These are phyloP conservation scores for Tricholoma sp. DNA, from an alignment of 768 basidiomycete genomes.

Conservation along the genomic window DNA sequence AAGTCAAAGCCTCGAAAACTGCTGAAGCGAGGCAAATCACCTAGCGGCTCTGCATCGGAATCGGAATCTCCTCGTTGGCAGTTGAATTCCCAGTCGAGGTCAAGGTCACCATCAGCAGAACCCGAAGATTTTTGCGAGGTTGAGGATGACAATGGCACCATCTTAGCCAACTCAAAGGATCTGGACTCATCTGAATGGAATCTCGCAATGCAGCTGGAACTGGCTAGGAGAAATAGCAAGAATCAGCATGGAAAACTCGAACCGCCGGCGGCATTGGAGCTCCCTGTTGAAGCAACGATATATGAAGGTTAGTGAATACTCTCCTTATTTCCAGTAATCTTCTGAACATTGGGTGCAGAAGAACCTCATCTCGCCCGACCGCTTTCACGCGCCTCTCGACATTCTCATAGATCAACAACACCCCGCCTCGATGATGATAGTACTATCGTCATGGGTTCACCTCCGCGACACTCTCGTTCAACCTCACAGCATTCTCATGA, in stretches of 20 bases:
- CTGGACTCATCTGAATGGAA: slow-evolving; percentile 73
- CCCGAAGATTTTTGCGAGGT: slow-evolving; percentile 33
- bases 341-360: slow-evolving; percentile 34
- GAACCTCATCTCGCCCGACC: slow-evolving; percentile 51
- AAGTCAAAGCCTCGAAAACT: slow-evolving; percentile 44
- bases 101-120: slow-evolving; percentile 42
- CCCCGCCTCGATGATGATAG: slow-evolving; percentile 43
- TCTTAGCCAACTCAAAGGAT: slow-evolving; percentile 29
- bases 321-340: slow-evolving; percentile 2
- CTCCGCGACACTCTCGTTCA: slow-evolving; percentile 35
- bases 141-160: slow-evolving; percentile 41
- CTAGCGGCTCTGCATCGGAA: slow-evolving; percentile 37
- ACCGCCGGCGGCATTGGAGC: slow-evolving; percentile 35
- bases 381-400: slow-evolving; percentile 47
- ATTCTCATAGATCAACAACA: slow-evolving; percentile 40
- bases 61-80: slow-evolving; percentile 40
- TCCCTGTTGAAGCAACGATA: slow-evolving; percentile 59
- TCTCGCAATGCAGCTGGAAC: slow-evolving; percentile 68
- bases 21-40: slow-evolving; percentile 37
- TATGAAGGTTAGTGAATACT: slow-evolving; percentile 58
- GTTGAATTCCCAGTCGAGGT: slow-evolving; percentile 26
- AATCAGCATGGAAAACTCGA: slow-evolving; percentile 56
- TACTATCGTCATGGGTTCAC: slow-evolving; percentile 26
- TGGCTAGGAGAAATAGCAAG: slow-evolving; percentile 81
- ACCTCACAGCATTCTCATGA: slow-evolving; percentile 47